Evolutionary conservation across 2,329 filamentous ascomycete genomes (phyloP).

Genomic region (Beauveria sp.): DNA sequence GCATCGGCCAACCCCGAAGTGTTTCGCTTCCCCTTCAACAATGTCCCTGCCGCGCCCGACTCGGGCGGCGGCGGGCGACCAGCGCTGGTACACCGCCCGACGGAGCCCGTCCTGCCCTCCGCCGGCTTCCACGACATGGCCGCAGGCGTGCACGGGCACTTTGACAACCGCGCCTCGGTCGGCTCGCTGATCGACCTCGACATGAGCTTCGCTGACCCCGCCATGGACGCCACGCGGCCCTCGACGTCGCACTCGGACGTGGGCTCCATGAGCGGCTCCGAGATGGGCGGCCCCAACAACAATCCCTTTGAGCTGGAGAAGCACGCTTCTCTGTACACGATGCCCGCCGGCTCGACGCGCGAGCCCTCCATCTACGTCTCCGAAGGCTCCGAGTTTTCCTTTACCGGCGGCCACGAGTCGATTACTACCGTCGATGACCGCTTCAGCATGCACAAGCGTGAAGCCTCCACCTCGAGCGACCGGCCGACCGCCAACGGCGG

Average conservation of each 20-base stretch:
- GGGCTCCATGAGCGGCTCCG: conserved; percentile 47
- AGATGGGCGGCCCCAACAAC: conserved; percentile 42
- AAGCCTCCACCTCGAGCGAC: conserved; percentile 12
- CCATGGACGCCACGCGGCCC: conserved; percentile 43
- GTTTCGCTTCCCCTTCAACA: conserved; percentile 41
- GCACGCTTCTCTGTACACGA: conserved; percentile 49
- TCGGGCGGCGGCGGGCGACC: conserved; percentile 28
- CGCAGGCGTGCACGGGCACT: conserved; percentile 24
- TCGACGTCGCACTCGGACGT: conserved; percentile 55
- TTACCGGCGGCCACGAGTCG: conserved; percentile 23
- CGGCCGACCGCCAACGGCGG: conserved; percentile 8
- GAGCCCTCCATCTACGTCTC: conserved; percentile 56
- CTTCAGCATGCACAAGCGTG: conserved; percentile 11
- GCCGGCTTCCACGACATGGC: conserved; percentile 35
- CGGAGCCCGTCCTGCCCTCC: conserved; percentile 40
- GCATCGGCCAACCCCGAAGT: conserved; percentile 46
- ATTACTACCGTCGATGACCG: conserved; percentile 10
- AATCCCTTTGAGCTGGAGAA: conserved; percentile 58
- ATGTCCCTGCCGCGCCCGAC: conserved; percentile 15
- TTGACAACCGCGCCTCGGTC: conserved; percentile 34
- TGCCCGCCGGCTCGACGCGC: conserved; percentile 30
- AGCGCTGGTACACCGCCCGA: conserved; percentile 40
- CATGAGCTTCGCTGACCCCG: conserved; percentile 44
- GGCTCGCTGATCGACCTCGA: conserved; percentile 47
- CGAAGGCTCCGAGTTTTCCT: conserved; percentile 46